Evolutionary conservation across 192 early-diverging fungal genomes (phyloP), one percentile per base, ranked within the genome.

Genomic region (Podila epicladia): DNA sequence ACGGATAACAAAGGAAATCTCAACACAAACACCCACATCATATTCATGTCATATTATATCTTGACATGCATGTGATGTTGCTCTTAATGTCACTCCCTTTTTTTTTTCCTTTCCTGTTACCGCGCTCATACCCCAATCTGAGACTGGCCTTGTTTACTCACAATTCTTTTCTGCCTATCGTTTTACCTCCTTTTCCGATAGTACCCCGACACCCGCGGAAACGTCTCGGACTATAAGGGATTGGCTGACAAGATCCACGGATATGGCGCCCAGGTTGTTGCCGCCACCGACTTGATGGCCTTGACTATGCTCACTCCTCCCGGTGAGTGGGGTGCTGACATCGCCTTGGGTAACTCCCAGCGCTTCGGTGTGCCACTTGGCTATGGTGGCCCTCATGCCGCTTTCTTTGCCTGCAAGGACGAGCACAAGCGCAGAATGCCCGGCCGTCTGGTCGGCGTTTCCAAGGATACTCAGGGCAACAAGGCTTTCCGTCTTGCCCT

Each of bases 301-400:
- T 87, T 98, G 75, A 90, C 97, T 17, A 73, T 99, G 41, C 85
- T 99, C 37, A 94, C 94, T 77, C 86, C 97, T 58, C 98, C 98
- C 17, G 97, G 94, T 55, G 96, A 98, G 84, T 98, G 93, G 79
- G 98, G 98, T 64, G 97, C 93, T 41, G 98, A 99, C 83, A 98
- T 99, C 84, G 98, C 94, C 35, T 90, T 99, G 41, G 98, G 98
- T 70, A 98, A 97, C 89, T 94, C 91, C 19, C 98, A 99, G 84
- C 92, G 98, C 41, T 99, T 99, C 74, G 98, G 98, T 82, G 97
- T 99, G 51, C 98, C 98, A 7, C 90, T 99, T 41, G 98, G 98
- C 51, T 98, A 96, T 82, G 98, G 98, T 78, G 98, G 98, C 55
- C 98, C 98, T 26, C 98, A 99, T 82, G 98, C 98, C 7, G 98